Evolutionary conservation across 371 early-diverging fungal species (phyloP).

Genomic region (Batkoa obscura): DNA sequence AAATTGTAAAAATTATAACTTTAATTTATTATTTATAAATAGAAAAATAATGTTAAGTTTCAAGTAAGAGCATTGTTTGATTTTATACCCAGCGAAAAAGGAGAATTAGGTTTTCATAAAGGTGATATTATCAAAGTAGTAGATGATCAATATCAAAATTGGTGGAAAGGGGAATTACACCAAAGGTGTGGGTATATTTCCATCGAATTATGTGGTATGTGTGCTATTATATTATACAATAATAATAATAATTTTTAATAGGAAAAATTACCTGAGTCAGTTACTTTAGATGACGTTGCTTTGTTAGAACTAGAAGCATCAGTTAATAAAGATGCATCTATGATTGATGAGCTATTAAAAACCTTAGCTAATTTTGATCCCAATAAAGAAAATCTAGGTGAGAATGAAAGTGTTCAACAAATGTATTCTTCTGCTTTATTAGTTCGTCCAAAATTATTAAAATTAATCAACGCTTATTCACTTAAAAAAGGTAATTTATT

Average conservation of each 20-base stretch:
- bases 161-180: conserved; percentile 74
- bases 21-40: neutral
- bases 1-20: neutral
- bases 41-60: conserved; percentile 15
- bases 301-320: conserved; percentile 46
- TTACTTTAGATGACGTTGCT: conserved; percentile 27
- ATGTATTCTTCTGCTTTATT: conserved; percentile 47
- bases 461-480: conserved; percentile 53
- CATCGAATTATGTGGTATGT: conserved; percentile 65
- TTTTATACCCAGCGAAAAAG: conserved; percentile 59
- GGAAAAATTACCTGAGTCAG: conserved; percentile 34
- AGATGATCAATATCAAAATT: conserved; percentile 69
- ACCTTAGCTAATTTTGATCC: conserved; percentile 61
- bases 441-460: conserved; percentile 56
- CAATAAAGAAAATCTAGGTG: conserved; percentile 56
- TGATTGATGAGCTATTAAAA: conserved; percentile 55
- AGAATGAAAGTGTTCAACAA: conserved; percentile 70
- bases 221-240: neutral
- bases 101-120: conserved; percentile 58
- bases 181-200: conserved; percentile 68
- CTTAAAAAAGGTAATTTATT: conserved; percentile 43
- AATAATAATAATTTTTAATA: conserved; percentile 1
- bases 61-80: conserved; percentile 66
- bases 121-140: conserved; percentile 64
- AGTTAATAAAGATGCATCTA: conserved; percentile 48